Conservation (phyloP, 2,329 filamentous ascomycete genomes). For the Lecanosticta acicola region DNA sequence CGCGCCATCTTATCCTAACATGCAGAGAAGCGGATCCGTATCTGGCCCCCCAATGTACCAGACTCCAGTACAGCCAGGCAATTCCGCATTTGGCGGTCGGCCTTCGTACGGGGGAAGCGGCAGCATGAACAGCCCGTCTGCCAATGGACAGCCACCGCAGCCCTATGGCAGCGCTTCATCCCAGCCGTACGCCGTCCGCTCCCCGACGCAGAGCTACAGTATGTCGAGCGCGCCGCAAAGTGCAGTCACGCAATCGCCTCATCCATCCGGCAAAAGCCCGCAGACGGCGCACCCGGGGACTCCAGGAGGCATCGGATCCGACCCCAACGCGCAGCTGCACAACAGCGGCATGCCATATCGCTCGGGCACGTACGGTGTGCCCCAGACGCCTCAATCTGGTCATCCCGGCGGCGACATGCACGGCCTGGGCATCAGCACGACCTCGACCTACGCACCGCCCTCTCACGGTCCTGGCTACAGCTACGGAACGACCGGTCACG, state of each 20-base stretch:
- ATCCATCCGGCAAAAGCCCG: constrained; percentile 27
- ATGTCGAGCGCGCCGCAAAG: constrained; percentile 26
- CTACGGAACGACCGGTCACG: constrained; percentile 20
- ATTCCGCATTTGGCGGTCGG: constrained; percentile 24
- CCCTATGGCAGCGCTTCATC: constrained; percentile 23
- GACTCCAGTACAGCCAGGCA: constrained; percentile 22
- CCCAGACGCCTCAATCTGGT: constrained; percentile 22
- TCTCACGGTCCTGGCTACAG: constrained; percentile 18
- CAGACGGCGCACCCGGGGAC: constrained; percentile 18
- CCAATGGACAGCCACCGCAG: constrained; percentile 24
- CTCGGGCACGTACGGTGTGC: constrained; percentile 14
- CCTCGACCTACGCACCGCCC: constrained; percentile 23
- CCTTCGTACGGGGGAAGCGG: constrained; percentile 21
- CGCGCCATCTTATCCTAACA: constrained; percentile 22
- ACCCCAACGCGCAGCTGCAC: constrained; percentile 16
- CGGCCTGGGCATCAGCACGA: constrained; percentile 27
- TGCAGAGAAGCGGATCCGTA: constrained; percentile 25
- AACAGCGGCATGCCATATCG: constrained; percentile 24
- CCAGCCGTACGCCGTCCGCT: constrained; percentile 28
- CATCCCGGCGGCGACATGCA: constrained; percentile 25
- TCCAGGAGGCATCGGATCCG: too few species aligned
- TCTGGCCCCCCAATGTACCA: constrained; percentile 26
- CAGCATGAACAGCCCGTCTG: constrained; percentile 21
- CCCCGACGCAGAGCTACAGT: constrained; percentile 27
- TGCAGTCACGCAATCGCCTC: constrained; percentile 27